A percentile compares a stretch with the other conserved stretches of the same genome.
Conservation (phyloP, 768 basidiomycete species). For the Tylopilus subfusipes region DNA sequence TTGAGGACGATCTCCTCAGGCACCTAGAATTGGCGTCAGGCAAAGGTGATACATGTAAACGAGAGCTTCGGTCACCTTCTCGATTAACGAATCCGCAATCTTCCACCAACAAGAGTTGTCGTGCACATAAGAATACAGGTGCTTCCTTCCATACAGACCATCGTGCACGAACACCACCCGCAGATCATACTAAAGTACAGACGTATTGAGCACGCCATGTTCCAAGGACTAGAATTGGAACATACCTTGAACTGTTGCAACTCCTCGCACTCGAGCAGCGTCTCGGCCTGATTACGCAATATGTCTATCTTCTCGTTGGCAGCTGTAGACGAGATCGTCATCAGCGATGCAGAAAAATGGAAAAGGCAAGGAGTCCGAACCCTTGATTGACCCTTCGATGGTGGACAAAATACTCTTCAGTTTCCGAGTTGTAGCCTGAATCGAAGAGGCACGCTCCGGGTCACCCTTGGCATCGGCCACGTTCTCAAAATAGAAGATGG, state of each 20-base stretch:
- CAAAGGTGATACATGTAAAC: not conserved
- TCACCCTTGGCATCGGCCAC: conserved; percentile 51
- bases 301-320: conserved; percentile 48
- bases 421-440: conserved; percentile 46
- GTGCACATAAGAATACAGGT: conserved; percentile 75
- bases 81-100: conserved; percentile 65
- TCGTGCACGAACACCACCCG: conserved; percentile 76
- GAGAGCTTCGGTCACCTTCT: conserved; percentile 42
- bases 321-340: conserved; percentile 34
- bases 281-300: conserved; percentile 43
- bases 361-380: conserved; percentile 32
- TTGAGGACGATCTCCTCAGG: too few species aligned
- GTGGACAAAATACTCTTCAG: conserved; percentile 49
- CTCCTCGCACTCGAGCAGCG: conserved; percentile 59
- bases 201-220: not conserved
- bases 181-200: conserved; percentile 66
- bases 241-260: conserved; percentile 57
- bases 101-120: conserved; percentile 74
- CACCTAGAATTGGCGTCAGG: conserved; percentile 43
- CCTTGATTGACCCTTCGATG: conserved; percentile 52
- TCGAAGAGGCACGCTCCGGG: conserved; percentile 40
- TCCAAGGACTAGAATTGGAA: conserved; percentile 2
- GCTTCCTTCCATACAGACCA: conserved; percentile 71
- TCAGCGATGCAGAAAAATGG: not conserved
- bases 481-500: conserved; percentile 69